phyloP scores from a whole-genome alignment of 345 rosid genomes.

The Trapa incisa region DNA sequence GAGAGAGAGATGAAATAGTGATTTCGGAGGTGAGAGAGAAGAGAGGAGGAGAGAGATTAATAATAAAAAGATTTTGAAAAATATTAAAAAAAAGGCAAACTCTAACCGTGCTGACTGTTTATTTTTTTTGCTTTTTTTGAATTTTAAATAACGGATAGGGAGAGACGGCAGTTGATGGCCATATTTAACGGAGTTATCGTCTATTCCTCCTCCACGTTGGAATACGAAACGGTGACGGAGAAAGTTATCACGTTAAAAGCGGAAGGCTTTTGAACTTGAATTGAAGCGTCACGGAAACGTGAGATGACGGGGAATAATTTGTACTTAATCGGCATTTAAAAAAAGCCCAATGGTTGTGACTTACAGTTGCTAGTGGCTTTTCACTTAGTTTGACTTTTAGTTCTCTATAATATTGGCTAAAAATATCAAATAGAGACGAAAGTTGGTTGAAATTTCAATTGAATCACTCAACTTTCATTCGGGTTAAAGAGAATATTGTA shows the following conservation, averaged over 20 bases:
- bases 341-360: neutral
- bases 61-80: neutral
- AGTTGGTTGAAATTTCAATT: too few relatives aligned
- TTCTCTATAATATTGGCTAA: neutral
- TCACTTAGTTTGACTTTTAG: too few relatives aligned
- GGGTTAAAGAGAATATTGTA: too few relatives aligned
- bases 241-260: neutral
- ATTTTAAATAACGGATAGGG: neutral
- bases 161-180: conserved; percentile 9
- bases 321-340: too few relatives aligned
- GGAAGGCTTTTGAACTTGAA: neutral
- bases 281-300: neutral
- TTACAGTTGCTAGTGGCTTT: neutral
- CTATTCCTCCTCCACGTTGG: conserved; percentile 6
- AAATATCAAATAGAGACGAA: too few relatives aligned
- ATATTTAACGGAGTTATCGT: conserved; percentile 6
- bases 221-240: neutral
- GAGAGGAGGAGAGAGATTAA: neutral
- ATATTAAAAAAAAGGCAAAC: too few relatives aligned
- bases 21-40: neutral
- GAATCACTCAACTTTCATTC: too few relatives aligned
- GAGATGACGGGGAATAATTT: neutral
- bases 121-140: neutral
- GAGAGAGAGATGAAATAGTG: neutral
- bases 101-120: neutral